Evolutionary conservation across 495 filamentous ascomycete genomes (phyloP).

Genomic region (Aspergillus ostianus): DNA sequence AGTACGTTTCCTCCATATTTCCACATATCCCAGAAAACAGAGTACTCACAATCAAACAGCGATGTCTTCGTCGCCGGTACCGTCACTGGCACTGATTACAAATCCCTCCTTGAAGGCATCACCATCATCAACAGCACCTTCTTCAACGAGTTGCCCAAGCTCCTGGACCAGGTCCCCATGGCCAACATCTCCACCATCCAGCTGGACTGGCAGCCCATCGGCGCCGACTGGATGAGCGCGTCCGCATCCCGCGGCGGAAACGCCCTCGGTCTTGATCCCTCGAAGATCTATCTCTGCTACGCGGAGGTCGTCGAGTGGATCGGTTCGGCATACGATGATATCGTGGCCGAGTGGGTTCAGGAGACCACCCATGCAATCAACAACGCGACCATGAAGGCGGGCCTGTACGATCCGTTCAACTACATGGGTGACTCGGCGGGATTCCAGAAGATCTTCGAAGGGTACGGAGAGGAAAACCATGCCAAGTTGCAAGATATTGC

Average conservation of each 20-base stretch:
- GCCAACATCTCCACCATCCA: constrained; percentile 36
- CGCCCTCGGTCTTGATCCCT: constrained; percentile 39
- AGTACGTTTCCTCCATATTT: constrained; percentile 19
- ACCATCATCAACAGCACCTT: constrained; percentile 40
- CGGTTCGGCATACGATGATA: constrained; percentile 29
- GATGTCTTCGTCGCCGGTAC: constrained; percentile 39
- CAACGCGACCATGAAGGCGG: constrained; percentile 31
- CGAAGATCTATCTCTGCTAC: constrained; percentile 36
- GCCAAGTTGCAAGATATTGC: constrained; percentile 25
- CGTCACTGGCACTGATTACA: constrained; percentile 34
- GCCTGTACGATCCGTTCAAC: constrained; percentile 33
- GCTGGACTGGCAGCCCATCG: constrained; percentile 49
- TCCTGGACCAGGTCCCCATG: constrained; percentile 28
- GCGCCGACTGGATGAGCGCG: constrained; percentile 36
- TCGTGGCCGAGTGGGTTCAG: constrained; percentile 32
- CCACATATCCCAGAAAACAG: not conserved
- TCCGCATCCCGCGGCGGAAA: constrained; percentile 36
- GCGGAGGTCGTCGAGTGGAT: constrained; percentile 42
- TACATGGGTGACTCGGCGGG: constrained; percentile 34
- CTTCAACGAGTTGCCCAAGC: constrained; percentile 32
- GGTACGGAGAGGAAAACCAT: constrained; percentile 33
- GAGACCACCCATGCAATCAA: constrained; percentile 36
- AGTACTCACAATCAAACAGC: constrained; percentile 11
- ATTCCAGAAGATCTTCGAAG: constrained; percentile 34
- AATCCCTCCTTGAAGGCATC: constrained; percentile 28